Percentiles rank a stretch among this genome's conserved stretches.
Conservation (phyloP, 1,284 basidiomycete species). For the Ceratobasidium sp. region DNA sequence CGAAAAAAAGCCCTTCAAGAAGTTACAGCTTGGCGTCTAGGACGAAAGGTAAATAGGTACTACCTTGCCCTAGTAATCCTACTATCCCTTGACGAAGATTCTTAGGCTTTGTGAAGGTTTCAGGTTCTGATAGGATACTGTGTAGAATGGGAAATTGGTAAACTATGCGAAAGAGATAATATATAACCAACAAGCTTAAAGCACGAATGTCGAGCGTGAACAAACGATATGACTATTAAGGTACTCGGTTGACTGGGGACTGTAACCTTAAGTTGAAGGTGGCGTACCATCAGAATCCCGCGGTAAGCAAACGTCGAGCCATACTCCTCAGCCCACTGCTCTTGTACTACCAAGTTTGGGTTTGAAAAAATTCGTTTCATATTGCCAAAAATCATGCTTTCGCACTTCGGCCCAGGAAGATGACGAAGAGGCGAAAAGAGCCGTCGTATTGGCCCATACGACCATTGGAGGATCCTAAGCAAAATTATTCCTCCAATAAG, state of each 20-base stretch:
- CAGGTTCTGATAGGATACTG: background rate
- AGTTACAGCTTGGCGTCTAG: background rate
- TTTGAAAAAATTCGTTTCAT: conserved; percentile 55
- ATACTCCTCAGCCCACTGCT: conserved; percentile 36
- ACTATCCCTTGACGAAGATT: background rate
- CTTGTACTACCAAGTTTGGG: conserved; percentile 56
- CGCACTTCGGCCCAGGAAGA: conserved; percentile 2
- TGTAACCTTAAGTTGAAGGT: background rate
- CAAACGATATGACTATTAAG: conserved; percentile 11
- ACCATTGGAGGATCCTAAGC: background rate
- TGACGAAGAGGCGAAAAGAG: conserved; percentile 8
- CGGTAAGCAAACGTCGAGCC: conserved; percentile 32
- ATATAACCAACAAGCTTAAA: conserved; percentile 13
- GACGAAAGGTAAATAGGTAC: background rate
- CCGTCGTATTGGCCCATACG: background rate
- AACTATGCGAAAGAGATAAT: background rate
- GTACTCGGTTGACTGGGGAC: too few species aligned
- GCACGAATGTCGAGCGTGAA: conserved; percentile 37
- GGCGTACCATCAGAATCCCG: conserved; percentile 36
- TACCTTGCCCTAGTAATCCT: conserved; percentile 41
- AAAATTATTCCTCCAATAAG: background rate
- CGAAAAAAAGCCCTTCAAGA: conserved; percentile 4
- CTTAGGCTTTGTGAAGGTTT: background rate
- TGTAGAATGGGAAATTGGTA: background rate
- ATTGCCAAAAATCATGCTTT: conserved; percentile 29